Evolutionary conservation across 2,329 filamentous ascomycete genomes (phyloP).

Genomic region (Botryosphaeria dothidea): DNA sequence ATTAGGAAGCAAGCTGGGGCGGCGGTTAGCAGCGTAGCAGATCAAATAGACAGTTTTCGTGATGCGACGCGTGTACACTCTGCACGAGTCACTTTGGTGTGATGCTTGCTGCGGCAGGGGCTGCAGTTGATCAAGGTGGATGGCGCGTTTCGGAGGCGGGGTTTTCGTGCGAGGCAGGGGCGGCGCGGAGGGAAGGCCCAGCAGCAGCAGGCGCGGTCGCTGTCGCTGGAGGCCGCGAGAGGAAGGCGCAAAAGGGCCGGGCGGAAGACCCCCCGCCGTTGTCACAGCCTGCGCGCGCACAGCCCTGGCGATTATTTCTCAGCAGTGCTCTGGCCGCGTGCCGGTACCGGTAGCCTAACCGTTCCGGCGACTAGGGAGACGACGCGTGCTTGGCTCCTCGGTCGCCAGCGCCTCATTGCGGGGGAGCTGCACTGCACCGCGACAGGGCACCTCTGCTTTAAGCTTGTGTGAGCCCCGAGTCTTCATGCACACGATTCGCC

Average conservation of each 20-base stretch:
- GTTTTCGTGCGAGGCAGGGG: no score
- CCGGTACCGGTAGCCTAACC: background rate
- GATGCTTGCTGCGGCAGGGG: background rate
- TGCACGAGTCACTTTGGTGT: background rate
- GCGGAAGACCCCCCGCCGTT: background rate
- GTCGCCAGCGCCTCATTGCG: background rate
- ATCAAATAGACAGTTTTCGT: background rate
- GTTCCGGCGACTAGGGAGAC: background rate
- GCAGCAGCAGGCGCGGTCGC: no score
- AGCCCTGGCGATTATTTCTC: background rate
- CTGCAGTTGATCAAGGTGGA: background rate
- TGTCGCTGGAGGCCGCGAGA: no score
- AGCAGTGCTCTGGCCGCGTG: background rate
- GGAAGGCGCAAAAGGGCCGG: background rate
- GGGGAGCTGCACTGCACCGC: constrained; percentile 1
- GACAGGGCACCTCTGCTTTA: background rate
- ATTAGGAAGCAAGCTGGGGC: constrained; percentile 25
- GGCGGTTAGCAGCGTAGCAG: background rate
- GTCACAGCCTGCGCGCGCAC: background rate
- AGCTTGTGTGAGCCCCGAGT: background rate
- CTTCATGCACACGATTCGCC: constrained; percentile 3
- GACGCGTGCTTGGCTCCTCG: background rate
- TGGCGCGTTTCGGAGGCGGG: no score
- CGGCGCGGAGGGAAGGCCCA: no score
- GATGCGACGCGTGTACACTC: background rate